Base-by-base conservation (phyloP, 2,329 filamentous ascomycete genomes). In the Botryosphaeria dothidea region DNA sequence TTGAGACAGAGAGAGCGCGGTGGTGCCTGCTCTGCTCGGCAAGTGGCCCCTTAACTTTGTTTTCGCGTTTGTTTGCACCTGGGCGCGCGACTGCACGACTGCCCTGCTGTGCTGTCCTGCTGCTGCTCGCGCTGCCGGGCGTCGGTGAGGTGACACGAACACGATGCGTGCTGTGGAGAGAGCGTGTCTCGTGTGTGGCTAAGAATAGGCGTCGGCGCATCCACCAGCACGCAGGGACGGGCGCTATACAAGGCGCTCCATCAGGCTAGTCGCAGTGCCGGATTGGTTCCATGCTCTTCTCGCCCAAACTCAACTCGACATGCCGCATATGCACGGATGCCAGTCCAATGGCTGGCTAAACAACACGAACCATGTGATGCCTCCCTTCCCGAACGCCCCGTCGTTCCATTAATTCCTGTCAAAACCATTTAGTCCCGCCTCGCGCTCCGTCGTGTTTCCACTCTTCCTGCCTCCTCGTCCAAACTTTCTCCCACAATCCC, bases 171-270 rank as follows among this genome's bases (percentile, higher is more conserved):
- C 9, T 25, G 41, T 60, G 56, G 19, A 17, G 23, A 45, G 54
- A 9, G 6, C 29, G 52, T n/a, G 56, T 52, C 56, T 60, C 56
- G 56, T 60, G 25, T 60, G 56, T 46, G 56, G 56, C 56, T 60
- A 60, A 60, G 56, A 60, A 60, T 60, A 52, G 46, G 46, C 11
- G 8, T 5, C 6, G 43, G 19, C 19, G n/a, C 43, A 38, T 56
- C 51, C 51, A 56, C 51, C 51, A 23, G 9, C 21, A 45, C 43
- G 38, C 56, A 60, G 38, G 56, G 56, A 45, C 56, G 56, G 38
- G 17, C n/a, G 56, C 56, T 46, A 34, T 58, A 58, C 36, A 58
- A 17, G 36, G 29, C 36, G 8, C 54, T 23, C 36, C 31, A 58
- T 36, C 36, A 13, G 54, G 54, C 54, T 58, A 58, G 54, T 23